Percentiles rank a stretch among this genome's conserved stretches.
These are phyloP conservation scores for Basidiobolus meristosporus DNA, from an alignment of 371 early-diverging fungal species.

Conservation along the genomic window DNA sequence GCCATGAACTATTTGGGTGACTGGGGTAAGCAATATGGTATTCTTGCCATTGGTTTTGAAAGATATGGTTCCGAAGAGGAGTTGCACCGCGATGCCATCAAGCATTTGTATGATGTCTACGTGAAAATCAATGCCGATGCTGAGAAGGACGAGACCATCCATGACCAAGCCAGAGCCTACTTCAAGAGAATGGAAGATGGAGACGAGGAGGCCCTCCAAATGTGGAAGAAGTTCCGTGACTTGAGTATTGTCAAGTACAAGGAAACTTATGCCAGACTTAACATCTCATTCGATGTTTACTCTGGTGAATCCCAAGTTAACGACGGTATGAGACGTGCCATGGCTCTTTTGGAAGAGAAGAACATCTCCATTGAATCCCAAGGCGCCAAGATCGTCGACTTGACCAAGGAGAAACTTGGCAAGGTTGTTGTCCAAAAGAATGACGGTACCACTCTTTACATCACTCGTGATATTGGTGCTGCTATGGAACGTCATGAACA, in stretches of 20 bases:
- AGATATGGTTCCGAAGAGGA: slow-evolving; percentile 65
- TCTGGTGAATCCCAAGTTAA: slow-evolving; percentile 96
- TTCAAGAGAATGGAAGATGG: slow-evolving; percentile 97
- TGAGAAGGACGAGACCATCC: slow-evolving; percentile 40
- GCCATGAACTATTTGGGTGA: slow-evolving; percentile 98
- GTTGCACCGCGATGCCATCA: slow-evolving; percentile 75
- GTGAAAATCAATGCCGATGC: slow-evolving; percentile 80
- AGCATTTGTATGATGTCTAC: slow-evolving; percentile 91
- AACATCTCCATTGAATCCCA: slow-evolving; percentile 64
- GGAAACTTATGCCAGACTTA: slow-evolving; percentile 85
- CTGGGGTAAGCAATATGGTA: slow-evolving; percentile 99
- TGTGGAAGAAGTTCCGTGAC: slow-evolving; percentile 90
- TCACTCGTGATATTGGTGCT: slow-evolving; percentile 97
- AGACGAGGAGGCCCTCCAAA: slow-evolving; percentile 58
- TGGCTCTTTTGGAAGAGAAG: slow-evolving; percentile 44
- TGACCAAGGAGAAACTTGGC: slow-evolving; percentile 69
- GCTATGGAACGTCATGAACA: slow-evolving; percentile 82
- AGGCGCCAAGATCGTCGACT: slow-evolving; percentile 76
- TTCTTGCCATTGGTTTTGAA: slow-evolving; percentile 87
- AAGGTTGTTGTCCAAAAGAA: slow-evolving; percentile 78
- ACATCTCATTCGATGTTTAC: slow-evolving; percentile 92
- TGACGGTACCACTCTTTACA: slow-evolving; percentile 94
- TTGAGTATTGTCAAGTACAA: slow-evolving; percentile 90
- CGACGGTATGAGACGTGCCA: slow-evolving; percentile 53
- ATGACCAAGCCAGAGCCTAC: slow-evolving; percentile 88